Evolutionary conservation across 495 filamentous ascomycete genomes (phyloP), one percentile per base, ranked within the genome.

Genomic region (Cudoniella acicularis): DNA sequence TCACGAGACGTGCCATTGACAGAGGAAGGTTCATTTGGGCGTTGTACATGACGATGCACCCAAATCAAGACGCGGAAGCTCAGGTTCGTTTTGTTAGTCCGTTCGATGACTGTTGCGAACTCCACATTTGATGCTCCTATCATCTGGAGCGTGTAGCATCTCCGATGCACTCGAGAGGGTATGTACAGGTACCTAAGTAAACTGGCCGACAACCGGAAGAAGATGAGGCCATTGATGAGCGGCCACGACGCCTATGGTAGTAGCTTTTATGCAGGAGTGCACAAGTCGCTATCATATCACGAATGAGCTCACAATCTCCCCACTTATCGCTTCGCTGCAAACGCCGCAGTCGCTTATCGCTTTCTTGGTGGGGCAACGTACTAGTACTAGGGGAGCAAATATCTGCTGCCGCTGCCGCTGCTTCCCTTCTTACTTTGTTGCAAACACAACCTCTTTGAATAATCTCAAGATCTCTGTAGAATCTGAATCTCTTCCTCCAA

Each of bases 361-460:
- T 43, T 11, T 3, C 20, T 41, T 52, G 36, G 56, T 46, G 56
- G 56, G 56, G 48, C 25, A 52, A 50, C 9, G 6, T 3, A 25
- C 22, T n/a, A n/a, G n/a, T n/a, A n/a, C n/a, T n/a, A n/a, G n/a
- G n/a, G n/a, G n/a, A n/a, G n/a, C n/a, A n/a, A n/a, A 48, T 18
- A n/a, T 48, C 8, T 40, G 30, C 47, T 13, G 20, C 36, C 36
- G 16, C 26, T 20, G n/a, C n/a, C 24, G 30, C 45, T 22, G 18
- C 10, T 30, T 10, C n/a, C 26, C 25, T 26, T 42, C 51, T n/a
- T 41, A 42, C 52, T 46, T 21, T 43, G 11, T 24, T 30, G 20
- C 27, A 21, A 16, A 20, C 52, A 36, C 45, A 49, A 49, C 58
- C n/a, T n/a, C n/a, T n/a, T n/a, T n/a, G n/a, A n/a, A n/a, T n/a